A percentile compares a stretch with the other conserved stretches of the same genome.
These are phyloP conservation scores for Trichoderma gamsii DNA, from an alignment of 495 filamentous ascomycete species.

Conservation along the genomic window DNA sequence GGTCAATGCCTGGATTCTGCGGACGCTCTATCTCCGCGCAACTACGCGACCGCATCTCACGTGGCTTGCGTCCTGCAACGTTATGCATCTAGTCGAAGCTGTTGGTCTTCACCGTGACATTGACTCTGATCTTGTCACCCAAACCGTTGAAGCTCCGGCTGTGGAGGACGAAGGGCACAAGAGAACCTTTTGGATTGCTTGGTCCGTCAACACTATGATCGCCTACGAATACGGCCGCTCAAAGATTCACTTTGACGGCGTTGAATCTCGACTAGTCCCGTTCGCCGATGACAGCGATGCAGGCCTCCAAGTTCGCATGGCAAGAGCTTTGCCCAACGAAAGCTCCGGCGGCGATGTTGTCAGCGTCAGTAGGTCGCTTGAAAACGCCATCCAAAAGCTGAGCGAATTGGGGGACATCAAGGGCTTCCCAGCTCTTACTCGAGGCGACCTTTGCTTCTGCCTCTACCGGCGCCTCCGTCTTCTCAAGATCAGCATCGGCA, in stretches of 20 bases:
- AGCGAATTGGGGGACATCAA: constrained; percentile 24
- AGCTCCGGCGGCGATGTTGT: constrained; percentile 9
- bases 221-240: constrained; percentile 48
- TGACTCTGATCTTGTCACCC: constrained; percentile 5
- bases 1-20: constrained; percentile 49
- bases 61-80: constrained; percentile 51
- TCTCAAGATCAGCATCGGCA: constrained; percentile 23
- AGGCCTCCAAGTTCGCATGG: constrained; percentile 28
- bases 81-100: constrained; percentile 50
- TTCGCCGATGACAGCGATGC: neutral
- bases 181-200: constrained; percentile 28
- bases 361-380: constrained; percentile 27
- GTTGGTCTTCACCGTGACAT: constrained; percentile 41
- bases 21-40: constrained; percentile 46
- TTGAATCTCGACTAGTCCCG: neutral
- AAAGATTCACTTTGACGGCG: constrained; percentile 23
- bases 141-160: neutral
- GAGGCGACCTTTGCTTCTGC: constrained; percentile 46
- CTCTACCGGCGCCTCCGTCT: constrained; percentile 41
- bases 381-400: constrained; percentile 19
- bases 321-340: constrained; percentile 30
- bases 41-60: constrained; percentile 48
- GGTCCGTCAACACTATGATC: constrained; percentile 40
- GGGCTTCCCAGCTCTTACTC: constrained; percentile 35
- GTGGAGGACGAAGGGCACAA: constrained; percentile 6